Conservation (phyloP, 345 rosid genomes). For the Moricandia arvensis region DNA sequence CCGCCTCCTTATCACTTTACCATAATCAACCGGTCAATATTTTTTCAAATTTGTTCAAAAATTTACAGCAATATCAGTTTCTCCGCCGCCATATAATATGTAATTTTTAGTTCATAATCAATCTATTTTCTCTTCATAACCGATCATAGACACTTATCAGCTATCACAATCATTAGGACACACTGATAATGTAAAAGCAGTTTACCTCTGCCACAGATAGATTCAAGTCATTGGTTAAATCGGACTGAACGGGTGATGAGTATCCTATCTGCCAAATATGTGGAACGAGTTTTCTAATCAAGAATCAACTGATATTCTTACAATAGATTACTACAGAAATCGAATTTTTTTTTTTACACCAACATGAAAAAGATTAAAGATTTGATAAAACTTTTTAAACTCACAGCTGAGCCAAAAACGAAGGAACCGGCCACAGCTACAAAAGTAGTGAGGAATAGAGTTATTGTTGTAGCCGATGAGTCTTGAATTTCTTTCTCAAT, state of each 20-base stretch:
- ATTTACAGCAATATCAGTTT: no score
- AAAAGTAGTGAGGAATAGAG: slow-evolving; percentile 27
- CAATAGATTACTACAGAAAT: not conserved
- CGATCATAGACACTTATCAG: not conserved
- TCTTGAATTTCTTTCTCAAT: slow-evolving; percentile 8
- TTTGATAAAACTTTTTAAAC: not conserved
- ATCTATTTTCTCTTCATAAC: not conserved
- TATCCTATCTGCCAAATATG: slow-evolving; percentile 59
- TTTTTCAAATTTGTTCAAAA: no score
- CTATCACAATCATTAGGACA: not conserved
- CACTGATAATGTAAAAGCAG: not conserved
- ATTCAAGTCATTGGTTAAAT: slow-evolving; percentile 56
- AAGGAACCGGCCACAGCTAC: slow-evolving; percentile 34
- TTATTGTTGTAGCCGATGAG: slow-evolving; percentile 6
- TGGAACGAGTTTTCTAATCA: not conserved
- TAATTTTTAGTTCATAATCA: not conserved
- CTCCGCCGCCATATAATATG: no score
- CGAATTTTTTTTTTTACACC: not conserved
- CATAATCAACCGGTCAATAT: no score
- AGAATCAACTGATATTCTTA: not conserved
- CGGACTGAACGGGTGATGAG: slow-evolving; percentile 80
- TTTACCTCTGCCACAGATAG: slow-evolving; percentile 64
- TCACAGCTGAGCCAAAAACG: slow-evolving; percentile 35
- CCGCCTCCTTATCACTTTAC: no score
- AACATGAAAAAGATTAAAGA: not conserved